phyloP scores from a whole-genome alignment of 2,329 filamentous ascomycete genomes.

The Amauroascus niger region DNA sequence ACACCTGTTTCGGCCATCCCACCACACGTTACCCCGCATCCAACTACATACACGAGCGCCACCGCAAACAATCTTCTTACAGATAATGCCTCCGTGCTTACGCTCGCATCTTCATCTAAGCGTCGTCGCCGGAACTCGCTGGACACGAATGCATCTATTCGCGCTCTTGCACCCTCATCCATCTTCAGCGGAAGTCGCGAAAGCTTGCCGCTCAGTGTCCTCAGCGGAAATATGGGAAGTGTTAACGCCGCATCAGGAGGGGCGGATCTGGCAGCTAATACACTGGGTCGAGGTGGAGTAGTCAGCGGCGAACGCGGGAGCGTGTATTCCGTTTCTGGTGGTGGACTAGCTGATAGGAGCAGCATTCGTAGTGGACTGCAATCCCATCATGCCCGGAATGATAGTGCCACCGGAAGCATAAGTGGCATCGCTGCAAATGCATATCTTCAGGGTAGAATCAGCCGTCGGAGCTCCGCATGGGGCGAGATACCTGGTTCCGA shows the following conservation, averaged over 20 bases:
- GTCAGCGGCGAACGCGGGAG: constrained; percentile 52
- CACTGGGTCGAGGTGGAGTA: constrained; percentile 42
- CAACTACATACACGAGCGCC: constrained; percentile 50
- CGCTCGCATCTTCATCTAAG: constrained; percentile 56
- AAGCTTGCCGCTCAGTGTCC: constrained; percentile 52
- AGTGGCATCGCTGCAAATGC: constrained; percentile 52
- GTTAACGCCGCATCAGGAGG: not conserved
- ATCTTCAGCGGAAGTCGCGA: constrained; percentile 56
- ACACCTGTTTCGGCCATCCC: constrained; percentile 53
- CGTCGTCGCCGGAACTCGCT: constrained; percentile 53
- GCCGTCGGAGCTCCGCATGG: constrained; percentile 38
- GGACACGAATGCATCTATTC: constrained; percentile 57
- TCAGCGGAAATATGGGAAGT: constrained; percentile 43
- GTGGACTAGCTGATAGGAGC: constrained; percentile 61
- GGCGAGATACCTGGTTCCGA: constrained; percentile 35
- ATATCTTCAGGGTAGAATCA: constrained; percentile 31
- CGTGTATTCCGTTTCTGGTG: constrained; percentile 54
- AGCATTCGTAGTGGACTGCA: constrained; percentile 62
- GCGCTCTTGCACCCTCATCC: constrained; percentile 53
- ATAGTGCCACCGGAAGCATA: constrained; percentile 72
- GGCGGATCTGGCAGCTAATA: constrained; percentile 36
- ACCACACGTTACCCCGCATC: constrained; percentile 46
- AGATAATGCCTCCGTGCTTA: constrained; percentile 57
- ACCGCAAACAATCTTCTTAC: constrained; percentile 56
- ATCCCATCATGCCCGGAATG: constrained; percentile 60